Base-by-base conservation (phyloP, 257 asterid species). In the Solanum rostratum region DNA sequence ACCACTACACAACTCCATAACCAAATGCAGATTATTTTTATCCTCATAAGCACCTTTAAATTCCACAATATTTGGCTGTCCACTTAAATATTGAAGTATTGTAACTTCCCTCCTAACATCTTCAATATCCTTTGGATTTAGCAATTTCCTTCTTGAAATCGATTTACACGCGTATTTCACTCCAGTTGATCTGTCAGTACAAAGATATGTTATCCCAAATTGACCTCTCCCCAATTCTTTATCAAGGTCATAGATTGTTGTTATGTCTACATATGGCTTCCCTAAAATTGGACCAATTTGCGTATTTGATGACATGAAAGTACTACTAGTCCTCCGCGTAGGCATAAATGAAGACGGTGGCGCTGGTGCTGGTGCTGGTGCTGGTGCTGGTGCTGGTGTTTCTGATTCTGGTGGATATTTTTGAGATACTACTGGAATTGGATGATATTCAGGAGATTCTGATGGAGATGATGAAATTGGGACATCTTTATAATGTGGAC, bases 381-480 rank as follows among this genome's bases (percentile, higher is more conserved):
- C 4, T 3, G 81, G 78, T 1, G 85, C 22, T 13, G 86, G 20
- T 19, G 63, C 82, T 7, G 85, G 76, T n/a, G 80, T 66, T 8
- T 88, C 37, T 0, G 73, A 86, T 8, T 73, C 83, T 82, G 41
- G 90, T 16, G 63, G 49, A 2, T 83, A 80, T 87, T 81, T 84
- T 84, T 15, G 82, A 24, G 85, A 18, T 57, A 50, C 18, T 54
- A 80, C 81, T 33, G 87, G 87, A 59, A 30, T 37, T 37, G 83
- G 87, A 24, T 18, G 79, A 82, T 80, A 43, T 19, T 2, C 87
- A n/a, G 85, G 86, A 18, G 91, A 50, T 27, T 92, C 83, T n/a
- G 88, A 90, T 39, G 92, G 22, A 83, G 94, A 76, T 62, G 94
- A 87, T 14, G 92, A 81, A 76, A 92, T 92, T 82, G 96, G 97